Evolutionary conservation across 768 basidiomycete species (phyloP), one percentile per base, ranked within the genome.

Genomic region (Auricularia heimuer): DNA sequence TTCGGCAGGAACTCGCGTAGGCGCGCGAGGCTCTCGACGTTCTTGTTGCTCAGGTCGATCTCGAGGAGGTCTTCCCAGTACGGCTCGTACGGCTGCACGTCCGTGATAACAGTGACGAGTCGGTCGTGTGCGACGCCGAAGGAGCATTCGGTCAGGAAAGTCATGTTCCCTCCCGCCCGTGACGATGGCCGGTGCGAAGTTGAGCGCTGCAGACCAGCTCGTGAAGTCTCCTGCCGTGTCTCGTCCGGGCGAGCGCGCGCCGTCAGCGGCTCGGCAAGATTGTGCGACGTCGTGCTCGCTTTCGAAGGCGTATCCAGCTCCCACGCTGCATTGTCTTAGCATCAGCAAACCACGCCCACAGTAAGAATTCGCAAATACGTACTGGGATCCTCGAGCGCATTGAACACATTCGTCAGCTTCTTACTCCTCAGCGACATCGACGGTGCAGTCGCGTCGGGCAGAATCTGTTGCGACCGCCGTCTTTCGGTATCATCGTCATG

Each of bases 141-240:
- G 51, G 95, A 98, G 72, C 95, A 98, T 72, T 98, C 95, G 11
- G 96, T 98, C 68, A 98, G 79, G 78, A 89, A 96, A 0, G 88
- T 89, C 8, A 80, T 82, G 68, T 88, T 79, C 14, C 64, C 68
- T 51, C 65, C 70, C 29, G 63, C 75, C 75, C 45, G 70, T 69
- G 45, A 73, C 77, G 69, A 76, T 77, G 47, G 47, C 47, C 47
- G 47, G 18, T 18, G 18, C 18, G 47, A 51, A 4, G 18, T 51
- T 3, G 47, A 51, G 2, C 47, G 47, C 47, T 51, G 47, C 18
- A 51, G 47, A 4, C 47, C 47, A 6, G 11, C 6, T 6, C 24
- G 56, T 33, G 65, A 44, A n/a, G 24, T 56, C 18, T 58, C 33
- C 16, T 62, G 58, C 16, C 29, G 29, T 29, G 29, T 29, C 29